Base-by-base conservation (phyloP, 768 basidiomycete species). In the Rhizopogon vesiculosus region DNA sequence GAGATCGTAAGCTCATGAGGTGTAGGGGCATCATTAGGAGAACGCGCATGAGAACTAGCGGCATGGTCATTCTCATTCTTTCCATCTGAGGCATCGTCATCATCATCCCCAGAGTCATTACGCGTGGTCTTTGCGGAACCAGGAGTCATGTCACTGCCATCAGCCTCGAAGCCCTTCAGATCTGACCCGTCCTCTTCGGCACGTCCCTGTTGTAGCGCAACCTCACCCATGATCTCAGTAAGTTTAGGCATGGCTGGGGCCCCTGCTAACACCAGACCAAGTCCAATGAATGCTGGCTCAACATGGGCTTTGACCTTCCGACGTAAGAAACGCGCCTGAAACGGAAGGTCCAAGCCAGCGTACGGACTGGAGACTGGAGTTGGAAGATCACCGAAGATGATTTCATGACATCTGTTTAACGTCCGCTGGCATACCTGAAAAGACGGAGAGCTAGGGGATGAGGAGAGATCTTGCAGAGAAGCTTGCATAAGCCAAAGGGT, bases 401-500 rank as follows among this genome's bases (percentile, higher is more conserved):
- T 94, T 73, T 94, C 89, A 72, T 98, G 95, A 65, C 95, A 95
- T 68, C 82, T 82, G 68, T 91, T 91, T 56, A 98, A 75, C 40
- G 94, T 84, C 57, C 96, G 84, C 71, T 95, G 93, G 69, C 97
- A 98, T 56, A 96, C 88, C 46, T 83, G 75, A 72, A 98, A 98
- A 1, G 93, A 91, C 42, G 74, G 81, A 3, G 92, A 86, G 46
- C 84, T 80, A 13, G 78, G 44, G 71, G 63, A 42, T 9, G 62
- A 56, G 45, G 57, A 80, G 7, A 98, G 77, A 70, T 99, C 97
- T 55, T 83, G 84, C 18, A 99, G 78, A 28, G 90, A 85, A 15
- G 96, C 92, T 81, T 98, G 97, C 89, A 98, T 95, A 72, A 95
- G 97, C 94, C 96, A 98, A 44, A 99, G 74, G 0, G 97, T 98